Conservation (phyloP, 139 green algal species). For the Picochlorum costavermella region DNA sequence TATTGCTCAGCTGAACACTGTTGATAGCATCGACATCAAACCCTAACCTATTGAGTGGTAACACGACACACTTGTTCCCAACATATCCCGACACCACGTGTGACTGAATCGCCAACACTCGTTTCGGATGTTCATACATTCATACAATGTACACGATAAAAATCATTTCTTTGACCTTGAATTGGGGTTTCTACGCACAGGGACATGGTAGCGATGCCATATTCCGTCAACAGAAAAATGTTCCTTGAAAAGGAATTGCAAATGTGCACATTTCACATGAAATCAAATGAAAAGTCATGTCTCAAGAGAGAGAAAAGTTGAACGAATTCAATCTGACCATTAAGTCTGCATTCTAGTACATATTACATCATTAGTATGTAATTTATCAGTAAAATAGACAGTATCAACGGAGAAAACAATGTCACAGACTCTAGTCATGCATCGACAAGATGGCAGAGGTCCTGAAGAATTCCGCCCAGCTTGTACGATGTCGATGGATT, state of each 20-base stretch:
- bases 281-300: too few relatives aligned
- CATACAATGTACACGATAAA: too few relatives aligned
- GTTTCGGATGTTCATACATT: too few relatives aligned
- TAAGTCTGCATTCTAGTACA: neutral
- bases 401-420: neutral
- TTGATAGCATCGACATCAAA: conserved; percentile 84
- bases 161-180: too few relatives aligned
- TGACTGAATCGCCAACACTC: conserved; percentile 68
- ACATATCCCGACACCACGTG: conserved; percentile 87
- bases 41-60: conserved; percentile 86
- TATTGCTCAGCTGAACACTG: conserved; percentile 61
- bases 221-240: too few relatives aligned
- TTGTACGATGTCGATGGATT: conserved; percentile 27
- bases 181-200: too few relatives aligned
- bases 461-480: conserved; percentile 44
- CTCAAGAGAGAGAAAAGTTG: too few relatives aligned
- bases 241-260: too few relatives aligned
- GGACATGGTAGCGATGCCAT: too few relatives aligned
- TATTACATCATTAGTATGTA: neutral
- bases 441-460: conserved; percentile 34
- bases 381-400: neutral
- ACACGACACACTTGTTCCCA: conserved; percentile 78
- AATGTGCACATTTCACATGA: too few relatives aligned
- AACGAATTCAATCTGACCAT: too few relatives aligned
- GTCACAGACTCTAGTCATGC: neutral